Conservation (phyloP, 2,329 filamentous ascomycete genomes). For the Alternaria infectoria region DNA sequence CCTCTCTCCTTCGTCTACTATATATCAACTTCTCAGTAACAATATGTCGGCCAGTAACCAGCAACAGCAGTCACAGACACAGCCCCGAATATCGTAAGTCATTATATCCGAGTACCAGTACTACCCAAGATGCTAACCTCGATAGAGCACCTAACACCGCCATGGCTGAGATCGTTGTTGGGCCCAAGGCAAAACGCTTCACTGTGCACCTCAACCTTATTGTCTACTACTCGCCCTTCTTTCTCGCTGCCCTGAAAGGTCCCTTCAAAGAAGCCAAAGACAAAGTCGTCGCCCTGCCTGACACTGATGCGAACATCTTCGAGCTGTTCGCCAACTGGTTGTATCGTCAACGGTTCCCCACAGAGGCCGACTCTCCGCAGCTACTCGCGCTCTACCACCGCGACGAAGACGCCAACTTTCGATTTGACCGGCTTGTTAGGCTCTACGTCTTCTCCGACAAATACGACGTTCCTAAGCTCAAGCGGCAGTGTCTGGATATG, state of each 20-base stretch:
- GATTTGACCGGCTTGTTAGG: too few relatives aligned
- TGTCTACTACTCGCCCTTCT: neutral
- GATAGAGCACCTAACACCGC: neutral
- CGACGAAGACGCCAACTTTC: too few relatives aligned
- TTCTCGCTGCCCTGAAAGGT: neutral
- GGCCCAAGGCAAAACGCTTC: neutral
- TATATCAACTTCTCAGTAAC: neutral
- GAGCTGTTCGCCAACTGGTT: neutral
- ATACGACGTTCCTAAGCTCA: neutral
- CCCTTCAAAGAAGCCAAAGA: neutral
- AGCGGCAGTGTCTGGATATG: neutral
- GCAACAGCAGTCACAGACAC: neutral
- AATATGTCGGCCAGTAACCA: neutral
- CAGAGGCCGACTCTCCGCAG: neutral
- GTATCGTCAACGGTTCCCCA: neutral
- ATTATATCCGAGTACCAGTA: neutral
- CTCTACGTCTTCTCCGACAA: neutral
- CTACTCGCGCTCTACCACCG: neutral
- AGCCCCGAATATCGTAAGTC: neutral
- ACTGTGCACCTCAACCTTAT: neutral
- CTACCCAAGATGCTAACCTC: neutral
- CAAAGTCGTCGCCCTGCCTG: neutral
- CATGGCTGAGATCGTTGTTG: neutral
- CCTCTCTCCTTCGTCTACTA: neutral
- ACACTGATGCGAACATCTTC: neutral